These are phyloP conservation scores for Fremontodendron californicum DNA, from an alignment of 345 rosid species.

Conservation along the genomic window DNA sequence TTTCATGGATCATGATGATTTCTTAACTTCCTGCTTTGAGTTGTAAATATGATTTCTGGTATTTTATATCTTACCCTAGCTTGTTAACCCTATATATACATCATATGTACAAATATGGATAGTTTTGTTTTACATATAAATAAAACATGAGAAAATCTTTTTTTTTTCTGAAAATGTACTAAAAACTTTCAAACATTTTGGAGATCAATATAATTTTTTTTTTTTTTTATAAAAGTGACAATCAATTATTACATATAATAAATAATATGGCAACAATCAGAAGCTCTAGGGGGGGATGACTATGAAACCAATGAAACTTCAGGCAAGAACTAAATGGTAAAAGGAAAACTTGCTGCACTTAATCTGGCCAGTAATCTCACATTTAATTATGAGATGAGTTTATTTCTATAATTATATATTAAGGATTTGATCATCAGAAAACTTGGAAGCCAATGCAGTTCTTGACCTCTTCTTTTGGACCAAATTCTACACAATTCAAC, in stretches of 20 bases:
- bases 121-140: no score
- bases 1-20: neutral
- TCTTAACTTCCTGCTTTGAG: neutral
- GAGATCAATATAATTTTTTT: no score
- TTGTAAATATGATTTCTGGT: no score
- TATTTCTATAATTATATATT: no score
- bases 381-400: neutral
- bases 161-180: no score
- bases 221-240: no score
- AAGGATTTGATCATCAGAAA: neutral
- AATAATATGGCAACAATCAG: neutral
- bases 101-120: no score
- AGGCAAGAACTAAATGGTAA: neutral
- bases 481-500: neutral
- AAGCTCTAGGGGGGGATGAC: neutral
- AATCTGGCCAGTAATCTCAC: neutral
- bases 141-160: no score
- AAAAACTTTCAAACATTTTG: no score
- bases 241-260: no score
- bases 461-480: neutral
- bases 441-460: neutral
- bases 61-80: no score
- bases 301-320: neutral
- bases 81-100: no score
- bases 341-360: neutral